These are phyloP conservation scores for Drosera capensis DNA, from an alignment of 148 eudicot species.

Conservation along the genomic window DNA sequence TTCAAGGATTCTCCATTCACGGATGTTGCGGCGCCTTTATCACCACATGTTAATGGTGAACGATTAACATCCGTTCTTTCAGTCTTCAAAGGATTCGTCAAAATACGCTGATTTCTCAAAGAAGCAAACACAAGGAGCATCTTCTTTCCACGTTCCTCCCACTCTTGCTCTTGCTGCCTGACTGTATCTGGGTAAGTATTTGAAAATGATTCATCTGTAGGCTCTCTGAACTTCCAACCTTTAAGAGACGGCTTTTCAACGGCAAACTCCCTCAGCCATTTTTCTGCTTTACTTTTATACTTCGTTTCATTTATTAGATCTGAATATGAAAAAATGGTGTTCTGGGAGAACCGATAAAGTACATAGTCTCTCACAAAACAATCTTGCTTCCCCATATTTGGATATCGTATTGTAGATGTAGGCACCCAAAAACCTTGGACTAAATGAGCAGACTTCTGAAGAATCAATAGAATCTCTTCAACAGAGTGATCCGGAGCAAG, in stretches of 20 bases:
- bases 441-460: constrained; percentile 41
- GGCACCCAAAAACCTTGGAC: constrained; percentile 89
- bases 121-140: constrained; percentile 7
- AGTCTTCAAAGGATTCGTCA: constrained; percentile 9
- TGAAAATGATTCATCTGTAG: constrained; percentile 37
- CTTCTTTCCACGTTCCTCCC: constrained; percentile 20
- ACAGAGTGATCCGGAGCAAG: constrained; percentile 41
- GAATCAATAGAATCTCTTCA: constrained; percentile 39
- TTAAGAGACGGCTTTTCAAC: constrained; percentile 29
- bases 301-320: constrained; percentile 13
- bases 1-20: constrained; percentile 19
- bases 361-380: constrained; percentile 31
- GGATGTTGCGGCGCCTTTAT: constrained; percentile 15
- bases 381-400: constrained; percentile 11
- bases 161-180: constrained; percentile 27
- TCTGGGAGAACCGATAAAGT: constrained; percentile 45
- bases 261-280: constrained; percentile 38
- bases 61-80: constrained; percentile 11
- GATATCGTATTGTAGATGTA: constrained; percentile 25
- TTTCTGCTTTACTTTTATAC: constrained; percentile 14
- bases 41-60: constrained; percentile 12
- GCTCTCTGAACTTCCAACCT: constrained; percentile 72
- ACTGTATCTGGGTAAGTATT: constrained; percentile 37
- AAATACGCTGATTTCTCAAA: constrained; percentile 6
- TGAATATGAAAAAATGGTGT: constrained; percentile 22